Evolutionary conservation across 345 rosid genomes (phyloP).

Genomic region (Populus ilicifolia): DNA sequence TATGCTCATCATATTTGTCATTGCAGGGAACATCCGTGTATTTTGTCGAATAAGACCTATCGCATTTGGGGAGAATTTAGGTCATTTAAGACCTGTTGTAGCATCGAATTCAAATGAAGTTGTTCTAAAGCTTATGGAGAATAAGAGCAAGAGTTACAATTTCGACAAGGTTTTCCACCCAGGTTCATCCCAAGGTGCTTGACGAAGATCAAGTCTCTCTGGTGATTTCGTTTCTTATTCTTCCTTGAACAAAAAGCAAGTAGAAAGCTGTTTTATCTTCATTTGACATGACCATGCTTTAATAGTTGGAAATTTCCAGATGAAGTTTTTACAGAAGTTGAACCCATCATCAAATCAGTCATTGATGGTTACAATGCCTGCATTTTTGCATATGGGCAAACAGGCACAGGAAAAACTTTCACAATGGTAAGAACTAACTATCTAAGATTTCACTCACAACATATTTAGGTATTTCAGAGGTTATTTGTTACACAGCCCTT

Average conservation of each 20-base stretch:
- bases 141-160: constrained; percentile 47
- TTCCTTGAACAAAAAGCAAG: not conserved
- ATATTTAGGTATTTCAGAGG: too few relatives aligned
- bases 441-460: not conserved
- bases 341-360: constrained; percentile 71
- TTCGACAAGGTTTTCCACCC: constrained; percentile 67
- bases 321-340: constrained; percentile 72
- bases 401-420: constrained; percentile 80
- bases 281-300: not conserved
- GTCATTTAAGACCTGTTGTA: constrained; percentile 33
- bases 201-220: not conserved
- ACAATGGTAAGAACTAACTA: constrained; percentile 52
- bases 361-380: constrained; percentile 85
- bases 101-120: constrained; percentile 49
- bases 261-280: too few relatives aligned
- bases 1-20: not conserved
- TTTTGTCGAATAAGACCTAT: constrained; percentile 70
- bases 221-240: not conserved
- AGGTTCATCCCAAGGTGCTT: constrained; percentile 64
- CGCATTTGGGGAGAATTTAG: constrained; percentile 25
- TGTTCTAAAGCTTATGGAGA: constrained; percentile 36
- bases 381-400: constrained; percentile 79
- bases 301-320: constrained; percentile 37
- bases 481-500: not conserved
- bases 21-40: constrained; percentile 71